Evolutionary conservation across 495 filamentous ascomycete species (phyloP).

Genomic region (Penicillium pulvis): DNA sequence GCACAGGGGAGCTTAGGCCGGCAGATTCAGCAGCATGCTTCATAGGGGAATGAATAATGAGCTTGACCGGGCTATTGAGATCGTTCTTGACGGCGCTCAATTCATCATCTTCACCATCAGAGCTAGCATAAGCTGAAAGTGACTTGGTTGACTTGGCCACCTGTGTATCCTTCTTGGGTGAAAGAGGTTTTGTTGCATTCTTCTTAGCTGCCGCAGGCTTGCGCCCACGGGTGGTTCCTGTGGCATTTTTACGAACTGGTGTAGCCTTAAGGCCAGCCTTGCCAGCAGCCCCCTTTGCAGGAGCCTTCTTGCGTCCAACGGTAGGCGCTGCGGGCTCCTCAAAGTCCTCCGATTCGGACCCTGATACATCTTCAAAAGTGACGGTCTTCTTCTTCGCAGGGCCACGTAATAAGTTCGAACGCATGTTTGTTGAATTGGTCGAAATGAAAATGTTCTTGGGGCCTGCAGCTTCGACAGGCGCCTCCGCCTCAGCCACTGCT

Average conservation of each 20-base stretch:
- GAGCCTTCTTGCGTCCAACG: constrained; percentile 26
- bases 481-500: constrained; percentile 19
- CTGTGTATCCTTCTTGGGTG: constrained; percentile 58
- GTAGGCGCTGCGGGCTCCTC: constrained; percentile 27
- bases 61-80: constrained; percentile 28
- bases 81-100: constrained; percentile 45
- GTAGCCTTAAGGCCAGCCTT: constrained; percentile 48
- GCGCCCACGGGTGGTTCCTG: constrained; percentile 35
- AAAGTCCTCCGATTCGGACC: constrained; percentile 40
- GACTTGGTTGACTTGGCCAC: constrained; percentile 53
- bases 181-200: constrained; percentile 43
- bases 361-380: constrained; percentile 50
- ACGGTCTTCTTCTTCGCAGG: constrained; percentile 56
- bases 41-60: constrained; percentile 42
- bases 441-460: constrained; percentile 30
- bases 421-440: constrained; percentile 35
- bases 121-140: constrained; percentile 42
- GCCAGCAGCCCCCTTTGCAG: constrained; percentile 8
- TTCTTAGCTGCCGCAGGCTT: constrained; percentile 41
- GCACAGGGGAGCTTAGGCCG: constrained; percentile 43
- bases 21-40: constrained; percentile 32
- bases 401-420: constrained; percentile 42
- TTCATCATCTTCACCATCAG: constrained; percentile 55
- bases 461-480: constrained; percentile 19
- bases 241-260: constrained; percentile 47